Conservation (phyloP, 441 rosid genomes). For the Pelargonium australe region DNA sequence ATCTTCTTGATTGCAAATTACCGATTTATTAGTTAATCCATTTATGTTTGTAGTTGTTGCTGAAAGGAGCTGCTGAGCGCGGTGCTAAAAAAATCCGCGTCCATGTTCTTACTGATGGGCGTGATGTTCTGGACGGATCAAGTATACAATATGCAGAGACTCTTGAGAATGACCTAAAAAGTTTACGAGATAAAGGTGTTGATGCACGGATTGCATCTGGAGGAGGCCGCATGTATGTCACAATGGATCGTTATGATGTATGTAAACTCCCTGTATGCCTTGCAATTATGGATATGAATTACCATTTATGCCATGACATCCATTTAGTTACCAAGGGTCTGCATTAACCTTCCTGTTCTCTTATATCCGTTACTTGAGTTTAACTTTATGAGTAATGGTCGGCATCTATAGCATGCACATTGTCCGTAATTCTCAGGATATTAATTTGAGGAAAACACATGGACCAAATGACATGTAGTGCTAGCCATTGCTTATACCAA, state of each 20-base stretch:
- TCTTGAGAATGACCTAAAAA: conserved; percentile 58
- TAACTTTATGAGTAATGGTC: too few species aligned
- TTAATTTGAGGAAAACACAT: too few species aligned
- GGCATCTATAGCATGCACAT: too few species aligned
- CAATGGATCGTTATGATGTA: conserved; percentile 98
- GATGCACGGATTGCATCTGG: conserved; percentile 96
- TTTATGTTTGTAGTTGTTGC: conserved; percentile 42
- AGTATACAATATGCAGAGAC: conserved; percentile 82
- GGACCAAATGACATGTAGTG: too few species aligned
- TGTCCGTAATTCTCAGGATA: too few species aligned
- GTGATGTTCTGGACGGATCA: conserved; percentile 94
- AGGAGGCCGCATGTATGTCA: conserved; percentile 96
- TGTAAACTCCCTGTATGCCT: background rate
- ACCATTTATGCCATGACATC: background rate
- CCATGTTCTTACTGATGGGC: conserved; percentile 93
- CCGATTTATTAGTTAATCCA: background rate
- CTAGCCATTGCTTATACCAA: too few species aligned
- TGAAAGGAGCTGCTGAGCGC: conserved; percentile 72
- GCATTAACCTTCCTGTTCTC: too few species aligned
- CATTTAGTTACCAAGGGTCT: background rate
- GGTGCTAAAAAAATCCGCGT: conserved; percentile 90
- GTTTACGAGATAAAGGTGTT: conserved; percentile 55
- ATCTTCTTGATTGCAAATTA: background rate
- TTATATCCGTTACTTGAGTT: too few species aligned
- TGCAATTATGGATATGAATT: background rate